Conservation (phyloP, 345 rosid genomes). For the Aquilaria yunnanensis region DNA sequence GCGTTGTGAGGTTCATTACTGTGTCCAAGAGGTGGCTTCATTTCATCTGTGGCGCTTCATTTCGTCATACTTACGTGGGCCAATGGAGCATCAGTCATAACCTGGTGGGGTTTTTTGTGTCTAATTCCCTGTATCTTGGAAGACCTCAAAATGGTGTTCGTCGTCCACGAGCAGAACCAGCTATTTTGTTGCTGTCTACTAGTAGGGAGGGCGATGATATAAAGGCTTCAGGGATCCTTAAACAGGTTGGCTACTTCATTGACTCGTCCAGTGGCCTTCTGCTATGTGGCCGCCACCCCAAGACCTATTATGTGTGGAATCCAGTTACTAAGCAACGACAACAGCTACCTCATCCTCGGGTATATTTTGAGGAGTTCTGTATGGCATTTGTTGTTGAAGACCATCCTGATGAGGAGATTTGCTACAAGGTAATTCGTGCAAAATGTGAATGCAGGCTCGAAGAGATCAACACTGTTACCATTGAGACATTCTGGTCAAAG, state of each 20-base stretch:
- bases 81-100: conserved; percentile 37
- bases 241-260: conserved; percentile 52
- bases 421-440: conserved; percentile 51
- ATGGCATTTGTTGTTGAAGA: conserved; percentile 55
- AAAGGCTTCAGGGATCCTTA: conserved; percentile 35
- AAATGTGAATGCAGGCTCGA: conserved; percentile 35
- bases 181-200: conserved; percentile 47
- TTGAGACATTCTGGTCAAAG: conserved; percentile 49
- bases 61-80: conserved; percentile 34
- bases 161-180: conserved; percentile 45
- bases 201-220: conserved; percentile 51
- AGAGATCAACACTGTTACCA: conserved; percentile 25
- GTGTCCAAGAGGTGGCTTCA: conserved; percentile 61
- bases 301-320: conserved; percentile 55
- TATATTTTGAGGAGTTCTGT: conserved; percentile 43
- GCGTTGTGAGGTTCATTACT: conserved; percentile 27
- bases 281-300: conserved; percentile 70
- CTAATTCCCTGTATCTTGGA: conserved; percentile 46
- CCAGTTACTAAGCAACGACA: conserved; percentile 24
- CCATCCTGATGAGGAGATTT: conserved; percentile 24
- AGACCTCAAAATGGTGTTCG: conserved; percentile 24
- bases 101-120: conserved; percentile 52
- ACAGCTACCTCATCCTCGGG: conserved; percentile 49
- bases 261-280: conserved; percentile 55
- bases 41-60: conserved; percentile 37